phyloP scores from a whole-genome alignment of 2,329 filamentous ascomycete species.

The Aureobasidium zeae region DNA sequence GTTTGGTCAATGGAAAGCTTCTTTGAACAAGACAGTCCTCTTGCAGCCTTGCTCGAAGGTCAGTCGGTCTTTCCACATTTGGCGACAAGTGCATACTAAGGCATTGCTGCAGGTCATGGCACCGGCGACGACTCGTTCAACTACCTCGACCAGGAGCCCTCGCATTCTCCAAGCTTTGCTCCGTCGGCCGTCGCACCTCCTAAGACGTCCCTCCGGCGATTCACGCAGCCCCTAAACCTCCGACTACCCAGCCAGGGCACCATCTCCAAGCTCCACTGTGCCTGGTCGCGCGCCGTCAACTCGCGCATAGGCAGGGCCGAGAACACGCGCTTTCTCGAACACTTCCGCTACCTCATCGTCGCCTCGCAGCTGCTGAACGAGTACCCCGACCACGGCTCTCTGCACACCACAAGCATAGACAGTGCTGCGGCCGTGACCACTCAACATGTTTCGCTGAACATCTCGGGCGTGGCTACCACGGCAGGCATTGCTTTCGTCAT shows the following conservation, averaged over 20 bases:
- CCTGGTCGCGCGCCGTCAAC: slow-evolving; percentile 48
- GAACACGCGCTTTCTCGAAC: slow-evolving; percentile 77
- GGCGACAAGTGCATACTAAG: slow-evolving; percentile 15
- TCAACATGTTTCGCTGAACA: slow-evolving; percentile 1
- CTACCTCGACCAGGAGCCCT: slow-evolving; percentile 15
- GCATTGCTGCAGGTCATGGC: slow-evolving; percentile 23
- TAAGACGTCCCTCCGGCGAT: slow-evolving; percentile 36
- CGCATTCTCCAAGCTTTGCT: slow-evolving; percentile 35
- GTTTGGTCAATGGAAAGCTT: slow-evolving; percentile 65
- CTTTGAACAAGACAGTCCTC: slow-evolving; percentile 75
- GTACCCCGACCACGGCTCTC: slow-evolving; percentile 38
- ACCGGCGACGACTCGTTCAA: slow-evolving; percentile 20
- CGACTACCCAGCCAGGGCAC: slow-evolving; percentile 27
- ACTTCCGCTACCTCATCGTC: slow-evolving; percentile 87
- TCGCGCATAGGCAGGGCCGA: slow-evolving; percentile 66
- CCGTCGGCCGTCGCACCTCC: slow-evolving; percentile 41
- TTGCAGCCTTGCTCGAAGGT: slow-evolving; percentile 88
- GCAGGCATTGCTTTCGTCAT: slow-evolving; percentile 52
- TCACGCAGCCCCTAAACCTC: slow-evolving; percentile 39
- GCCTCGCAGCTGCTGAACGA: slow-evolving; percentile 80
- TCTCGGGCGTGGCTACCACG: slow-evolving; percentile 52
- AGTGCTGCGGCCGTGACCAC: background rate
- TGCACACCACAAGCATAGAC: slow-evolving; percentile 26
- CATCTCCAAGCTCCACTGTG: slow-evolving; percentile 20
- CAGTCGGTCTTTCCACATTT: too few species aligned